phyloP scores from a whole-genome alignment of 1,284 basidiomycete species.

The Kwoniella shivajii region DNA sequence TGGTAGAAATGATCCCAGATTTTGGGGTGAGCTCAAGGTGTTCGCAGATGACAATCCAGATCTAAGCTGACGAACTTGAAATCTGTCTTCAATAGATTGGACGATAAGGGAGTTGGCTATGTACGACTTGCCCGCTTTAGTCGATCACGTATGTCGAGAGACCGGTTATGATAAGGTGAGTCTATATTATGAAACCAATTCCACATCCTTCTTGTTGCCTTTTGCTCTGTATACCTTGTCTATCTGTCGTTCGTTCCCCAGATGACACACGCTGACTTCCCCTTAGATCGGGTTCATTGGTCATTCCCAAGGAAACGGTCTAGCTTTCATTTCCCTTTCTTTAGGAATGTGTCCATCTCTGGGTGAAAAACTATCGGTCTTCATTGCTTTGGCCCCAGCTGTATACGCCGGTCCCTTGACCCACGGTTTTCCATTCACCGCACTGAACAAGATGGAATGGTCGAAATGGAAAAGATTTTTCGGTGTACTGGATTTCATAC shows the following conservation, averaged over 20 bases:
- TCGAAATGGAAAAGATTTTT: constrained; percentile 61
- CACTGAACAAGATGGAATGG: constrained; percentile 60
- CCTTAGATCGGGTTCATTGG: constrained; percentile 62
- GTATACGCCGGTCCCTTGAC: constrained; percentile 65
- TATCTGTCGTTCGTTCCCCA: background rate
- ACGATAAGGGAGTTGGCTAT: constrained; percentile 64
- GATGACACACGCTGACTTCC: constrained; percentile 24
- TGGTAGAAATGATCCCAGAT: constrained; percentile 60
- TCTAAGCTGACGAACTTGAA: background rate
- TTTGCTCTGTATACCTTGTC: background rate
- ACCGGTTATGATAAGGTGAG: constrained; percentile 62
- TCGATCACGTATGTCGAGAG: constrained; percentile 61
- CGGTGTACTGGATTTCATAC: constrained; percentile 65
- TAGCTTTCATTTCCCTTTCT: constrained; percentile 61
- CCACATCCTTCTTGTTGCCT: background rate
- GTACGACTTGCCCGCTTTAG: constrained; percentile 64
- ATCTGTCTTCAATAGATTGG: constrained; percentile 56
- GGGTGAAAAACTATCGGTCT: constrained; percentile 61
- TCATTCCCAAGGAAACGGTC: constrained; percentile 64
- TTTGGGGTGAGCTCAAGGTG: constrained; percentile 58
- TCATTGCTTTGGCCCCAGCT: constrained; percentile 64
- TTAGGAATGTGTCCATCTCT: constrained; percentile 63
- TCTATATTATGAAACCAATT: too few relatives aligned
- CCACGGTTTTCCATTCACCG: constrained; percentile 62
- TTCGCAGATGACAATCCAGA: background rate